Base-by-base conservation (phyloP, 2,329 filamentous ascomycete genomes). In the Cladophialophora psammophila region DNA sequence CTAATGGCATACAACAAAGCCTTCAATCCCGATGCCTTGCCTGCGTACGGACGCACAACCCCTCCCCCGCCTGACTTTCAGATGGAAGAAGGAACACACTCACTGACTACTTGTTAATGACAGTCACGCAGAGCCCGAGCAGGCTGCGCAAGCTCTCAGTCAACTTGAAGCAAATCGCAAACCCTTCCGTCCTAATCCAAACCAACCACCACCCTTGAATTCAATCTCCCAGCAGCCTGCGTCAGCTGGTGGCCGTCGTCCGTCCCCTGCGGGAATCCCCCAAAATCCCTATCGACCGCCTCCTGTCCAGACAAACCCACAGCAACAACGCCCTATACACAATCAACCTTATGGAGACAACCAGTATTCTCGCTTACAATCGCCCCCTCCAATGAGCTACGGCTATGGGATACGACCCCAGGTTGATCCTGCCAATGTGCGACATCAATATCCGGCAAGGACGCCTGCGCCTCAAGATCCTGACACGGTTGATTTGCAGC, bases 1-100 rank as follows among this genome's bases (percentile, higher is more conserved):
- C 50, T 38, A 18, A 98, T 98, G 94, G 94, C 94, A 64, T 98
- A 98, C 85, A 96, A 96, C 81, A 89, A 89, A 79, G 88, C 90
- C 64, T 95, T 93, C 83, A 96, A 99, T 79, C 94, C 94, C 38
- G 94, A 99, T 83, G 92, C 93, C 77, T 88, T 99, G 71, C 94
- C 94, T 77, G 93, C 93, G 91, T 95, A 85, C 82, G 90, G 81
- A 63, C 35, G 35, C 42, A 12, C 7, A 57, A 57, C 64, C 50
- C 60, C 57, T 48, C 56, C 13, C 50, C 42, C 54, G 48, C 64
- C 26, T 66, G 69, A 59, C 68, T 70, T 75, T 26, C 26, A 3
- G 26, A 26, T 26, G 76, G 71, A 79, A 72, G 45, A 60, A 48
- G 60, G 56, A 34, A 18, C 26, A 55, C 13, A 20, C 50, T 35